These are phyloP conservation scores for Meyerozyma carpophila DNA, from an alignment of 1,139 yeast species.

Conservation along the genomic window DNA sequence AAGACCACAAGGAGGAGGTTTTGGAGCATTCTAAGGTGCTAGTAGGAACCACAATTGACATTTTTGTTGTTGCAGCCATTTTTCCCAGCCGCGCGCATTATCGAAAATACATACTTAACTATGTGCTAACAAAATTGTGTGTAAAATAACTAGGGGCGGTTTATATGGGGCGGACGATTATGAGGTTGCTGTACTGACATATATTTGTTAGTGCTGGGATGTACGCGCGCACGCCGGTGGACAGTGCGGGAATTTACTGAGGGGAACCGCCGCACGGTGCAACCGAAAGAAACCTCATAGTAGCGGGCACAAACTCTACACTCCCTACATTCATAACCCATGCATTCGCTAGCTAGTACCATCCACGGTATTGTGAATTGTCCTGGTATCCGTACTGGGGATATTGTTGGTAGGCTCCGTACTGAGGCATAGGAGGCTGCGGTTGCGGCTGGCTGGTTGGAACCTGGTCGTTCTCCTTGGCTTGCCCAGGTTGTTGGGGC, in stretches of 20 bases:
- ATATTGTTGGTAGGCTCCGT: constrained; percentile 44
- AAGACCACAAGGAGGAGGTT: neutral
- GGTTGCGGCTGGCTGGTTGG: constrained; percentile 14
- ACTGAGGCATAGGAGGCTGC: constrained; percentile 37
- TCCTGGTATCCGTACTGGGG: constrained; percentile 48
- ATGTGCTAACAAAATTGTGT: neutral
- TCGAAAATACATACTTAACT: constrained; percentile 1
- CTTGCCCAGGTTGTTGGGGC: constrained; percentile 19
- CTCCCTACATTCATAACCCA: too few species aligned
- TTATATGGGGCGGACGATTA: neutral
- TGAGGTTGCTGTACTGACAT: constrained; percentile 1
- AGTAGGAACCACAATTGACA: neutral
- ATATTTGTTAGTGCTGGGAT: constrained; percentile 1
- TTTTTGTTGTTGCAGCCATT: neutral
- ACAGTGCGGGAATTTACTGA: constrained; percentile 2
- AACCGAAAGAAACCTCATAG: too few species aligned
- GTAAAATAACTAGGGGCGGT: neutral
- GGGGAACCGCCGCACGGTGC: neutral
- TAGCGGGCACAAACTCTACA: too few species aligned
- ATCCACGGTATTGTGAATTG: constrained; percentile 32
- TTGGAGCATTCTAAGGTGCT: neutral
- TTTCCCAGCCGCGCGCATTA: neutral
- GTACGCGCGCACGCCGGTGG: neutral
- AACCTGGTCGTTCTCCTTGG: constrained; percentile 3
- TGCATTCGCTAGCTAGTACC: neutral